Percentiles rank a stretch among this genome's conserved stretches.
phyloP scores from a whole-genome alignment of 2,329 filamentous ascomycete species.

The Emergomyces pasteurianus region DNA sequence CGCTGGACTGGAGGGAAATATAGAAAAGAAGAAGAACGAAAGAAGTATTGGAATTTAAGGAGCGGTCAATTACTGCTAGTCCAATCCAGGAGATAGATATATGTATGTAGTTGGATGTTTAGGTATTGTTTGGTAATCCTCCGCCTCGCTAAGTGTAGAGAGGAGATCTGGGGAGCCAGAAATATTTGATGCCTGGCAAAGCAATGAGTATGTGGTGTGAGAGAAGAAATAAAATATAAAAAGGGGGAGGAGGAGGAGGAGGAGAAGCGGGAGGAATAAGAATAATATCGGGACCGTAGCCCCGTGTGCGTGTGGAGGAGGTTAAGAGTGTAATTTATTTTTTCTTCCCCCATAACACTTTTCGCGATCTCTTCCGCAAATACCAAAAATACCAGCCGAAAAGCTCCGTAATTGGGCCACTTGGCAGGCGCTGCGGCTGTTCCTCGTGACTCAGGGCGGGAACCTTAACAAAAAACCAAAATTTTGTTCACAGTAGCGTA shows the following conservation, averaged over 20 bases:
- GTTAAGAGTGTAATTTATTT: background rate
- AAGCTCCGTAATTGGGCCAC: background rate
- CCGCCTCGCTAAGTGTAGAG: background rate
- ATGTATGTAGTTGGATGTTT: background rate
- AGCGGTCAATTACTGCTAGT: too few relatives aligned
- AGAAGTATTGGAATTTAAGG: background rate
- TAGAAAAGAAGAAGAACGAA: background rate
- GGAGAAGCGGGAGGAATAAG: background rate
- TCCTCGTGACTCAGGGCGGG: background rate
- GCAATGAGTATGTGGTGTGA: too few relatives aligned
- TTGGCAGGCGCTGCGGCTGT: background rate
- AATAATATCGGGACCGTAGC: background rate
- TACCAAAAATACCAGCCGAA: constrained; percentile 2
- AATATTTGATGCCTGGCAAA: background rate
- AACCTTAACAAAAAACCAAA: background rate
- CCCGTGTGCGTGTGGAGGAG: background rate
- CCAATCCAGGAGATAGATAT: too few relatives aligned
- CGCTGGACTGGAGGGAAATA: constrained; percentile 36
- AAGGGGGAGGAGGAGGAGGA: background rate
- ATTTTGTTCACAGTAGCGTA: too few relatives aligned
- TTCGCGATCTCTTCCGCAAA: background rate
- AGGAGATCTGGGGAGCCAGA: background rate
- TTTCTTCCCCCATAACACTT: background rate
- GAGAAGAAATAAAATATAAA: too few relatives aligned
- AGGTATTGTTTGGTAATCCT: background rate